phyloP scores from a whole-genome alignment of 129 eudicot species.

The Arctium minus region DNA sequence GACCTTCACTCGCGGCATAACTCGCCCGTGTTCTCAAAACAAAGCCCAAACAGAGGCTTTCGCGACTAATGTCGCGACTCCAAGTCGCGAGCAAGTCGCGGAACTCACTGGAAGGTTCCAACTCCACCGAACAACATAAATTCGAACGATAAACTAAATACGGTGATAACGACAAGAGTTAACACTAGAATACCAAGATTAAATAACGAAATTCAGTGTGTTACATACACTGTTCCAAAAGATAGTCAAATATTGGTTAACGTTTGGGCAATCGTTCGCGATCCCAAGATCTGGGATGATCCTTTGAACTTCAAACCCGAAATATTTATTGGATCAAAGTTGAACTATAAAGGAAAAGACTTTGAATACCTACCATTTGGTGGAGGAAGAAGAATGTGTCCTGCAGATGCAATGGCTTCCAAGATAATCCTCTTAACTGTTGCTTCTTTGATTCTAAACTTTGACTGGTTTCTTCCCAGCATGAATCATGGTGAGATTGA shows the following conservation, averaged over 20 bases:
- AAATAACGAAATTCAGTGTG: too few species aligned
- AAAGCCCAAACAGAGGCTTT: too few species aligned
- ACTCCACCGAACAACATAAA: too few species aligned
- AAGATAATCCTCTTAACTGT: constrained; percentile 24
- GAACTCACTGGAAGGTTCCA: too few species aligned
- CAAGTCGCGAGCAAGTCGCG: too few species aligned
- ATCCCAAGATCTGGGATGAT: constrained; percentile 33
- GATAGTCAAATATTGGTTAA: constrained; percentile 31
- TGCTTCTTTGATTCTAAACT: constrained; percentile 26
- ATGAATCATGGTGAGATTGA: constrained; percentile 19
- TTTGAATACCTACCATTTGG: constrained; percentile 44
- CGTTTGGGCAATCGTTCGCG: constrained; percentile 42
- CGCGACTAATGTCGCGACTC: too few species aligned
- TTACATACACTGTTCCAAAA: constrained; percentile 30
- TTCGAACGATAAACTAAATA: too few species aligned
- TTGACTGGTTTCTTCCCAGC: constrained; percentile 33
- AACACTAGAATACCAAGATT: too few species aligned
- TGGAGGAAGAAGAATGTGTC: constrained; percentile 46
- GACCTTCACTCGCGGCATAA: too few species aligned
- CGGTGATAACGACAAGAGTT: too few species aligned
- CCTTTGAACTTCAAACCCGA: constrained; percentile 41
- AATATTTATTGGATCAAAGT: constrained; percentile 25
- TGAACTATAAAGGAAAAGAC: constrained; percentile 29
- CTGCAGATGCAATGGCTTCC: constrained; percentile 42
- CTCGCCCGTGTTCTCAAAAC: too few species aligned